Evolutionary conservation across 2,329 filamentous ascomycete species (phyloP).

Genomic region (Cytospora paraplurivora): DNA sequence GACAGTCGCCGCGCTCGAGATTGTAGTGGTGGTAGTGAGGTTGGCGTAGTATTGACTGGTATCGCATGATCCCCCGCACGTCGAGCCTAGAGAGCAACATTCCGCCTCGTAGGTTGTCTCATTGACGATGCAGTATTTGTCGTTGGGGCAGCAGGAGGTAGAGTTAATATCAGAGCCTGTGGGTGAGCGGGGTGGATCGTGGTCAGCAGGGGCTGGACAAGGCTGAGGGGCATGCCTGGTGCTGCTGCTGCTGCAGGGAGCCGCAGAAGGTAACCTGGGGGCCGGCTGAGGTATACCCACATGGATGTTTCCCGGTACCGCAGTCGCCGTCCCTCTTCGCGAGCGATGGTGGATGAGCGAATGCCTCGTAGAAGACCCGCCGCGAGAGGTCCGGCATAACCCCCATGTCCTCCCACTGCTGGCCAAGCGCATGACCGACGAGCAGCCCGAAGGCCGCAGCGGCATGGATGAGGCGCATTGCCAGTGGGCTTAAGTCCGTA

Average conservation of each 20-base stretch:
- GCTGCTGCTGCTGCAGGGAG: background rate
- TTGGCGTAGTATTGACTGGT: slow-evolving; percentile 36
- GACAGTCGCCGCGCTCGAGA: slow-evolving; percentile 27
- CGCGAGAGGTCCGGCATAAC: slow-evolving; percentile 15
- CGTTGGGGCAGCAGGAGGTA: slow-evolving; percentile 34
- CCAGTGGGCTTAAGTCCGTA: background rate
- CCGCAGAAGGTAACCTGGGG: background rate
- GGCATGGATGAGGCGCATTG: slow-evolving; percentile 21
- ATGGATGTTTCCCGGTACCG: slow-evolving; percentile 5
- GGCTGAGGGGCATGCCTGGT: too few species aligned
- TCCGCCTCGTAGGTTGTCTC: slow-evolving; percentile 27
- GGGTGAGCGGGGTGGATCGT: background rate
- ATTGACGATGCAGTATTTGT: slow-evolving; percentile 39
- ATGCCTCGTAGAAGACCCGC: slow-evolving; percentile 11
- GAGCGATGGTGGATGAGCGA: slow-evolving; percentile 9
- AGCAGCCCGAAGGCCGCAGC: slow-evolving; percentile 5
- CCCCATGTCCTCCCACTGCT: slow-evolving; percentile 15
- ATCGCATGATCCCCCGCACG: slow-evolving; percentile 38
- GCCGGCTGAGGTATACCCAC: slow-evolving; percentile 10
- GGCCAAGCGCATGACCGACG: slow-evolving; percentile 6
- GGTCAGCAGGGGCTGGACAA: background rate
- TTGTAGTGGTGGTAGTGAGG: slow-evolving; percentile 35
- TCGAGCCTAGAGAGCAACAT: slow-evolving; percentile 40
- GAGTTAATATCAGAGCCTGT: slow-evolving; percentile 36
- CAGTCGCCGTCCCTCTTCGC: slow-evolving; percentile 25